Percentiles rank a stretch among this genome's conserved stretches.
phyloP scores from a whole-genome alignment of 2,329 filamentous ascomycete species.

The Cordyceps cicadae region DNA sequence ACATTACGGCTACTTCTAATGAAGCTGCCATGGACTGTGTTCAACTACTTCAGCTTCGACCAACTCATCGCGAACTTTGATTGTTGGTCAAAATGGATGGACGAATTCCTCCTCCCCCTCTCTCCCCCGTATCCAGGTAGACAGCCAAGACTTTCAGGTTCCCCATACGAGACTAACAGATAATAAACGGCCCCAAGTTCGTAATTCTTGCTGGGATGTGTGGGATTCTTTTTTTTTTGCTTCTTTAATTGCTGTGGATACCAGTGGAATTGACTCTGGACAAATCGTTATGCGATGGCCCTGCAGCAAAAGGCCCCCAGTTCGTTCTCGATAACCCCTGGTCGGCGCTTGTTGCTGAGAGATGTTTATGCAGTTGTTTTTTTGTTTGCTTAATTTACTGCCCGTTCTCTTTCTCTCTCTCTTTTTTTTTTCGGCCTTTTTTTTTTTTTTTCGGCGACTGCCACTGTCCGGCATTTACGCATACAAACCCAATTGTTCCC shows the following conservation, averaged over 20 bases:
- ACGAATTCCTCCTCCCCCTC: too few relatives aligned
- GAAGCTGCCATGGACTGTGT: too few relatives aligned
- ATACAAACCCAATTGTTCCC: too few relatives aligned
- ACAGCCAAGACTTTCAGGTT: neutral
- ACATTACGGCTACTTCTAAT: too few relatives aligned
- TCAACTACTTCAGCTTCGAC: too few relatives aligned
- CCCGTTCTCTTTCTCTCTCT: too few relatives aligned
- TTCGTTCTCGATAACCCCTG: neutral
- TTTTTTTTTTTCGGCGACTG: neutral
- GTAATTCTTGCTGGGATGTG: neutral
- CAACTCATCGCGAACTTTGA: too few relatives aligned
- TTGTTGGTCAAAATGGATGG: too few relatives aligned
- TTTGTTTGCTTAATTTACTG: neutral
- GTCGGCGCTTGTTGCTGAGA: neutral
- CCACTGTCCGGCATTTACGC: too few relatives aligned
- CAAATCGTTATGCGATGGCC: slow-evolving; percentile 8
- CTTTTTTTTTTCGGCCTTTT: too few relatives aligned
- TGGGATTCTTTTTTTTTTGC: neutral
- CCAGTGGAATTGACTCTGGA: slow-evolving; percentile 8
- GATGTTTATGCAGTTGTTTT: neutral
- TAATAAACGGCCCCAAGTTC: neutral
- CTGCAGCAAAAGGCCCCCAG: neutral
- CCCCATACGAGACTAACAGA: neutral
- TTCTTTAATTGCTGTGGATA: slow-evolving; percentile 10
- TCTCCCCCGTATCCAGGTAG: too few relatives aligned